Conservation (phyloP, 257 asterid genomes). For the Cordia subcordata region DNA sequence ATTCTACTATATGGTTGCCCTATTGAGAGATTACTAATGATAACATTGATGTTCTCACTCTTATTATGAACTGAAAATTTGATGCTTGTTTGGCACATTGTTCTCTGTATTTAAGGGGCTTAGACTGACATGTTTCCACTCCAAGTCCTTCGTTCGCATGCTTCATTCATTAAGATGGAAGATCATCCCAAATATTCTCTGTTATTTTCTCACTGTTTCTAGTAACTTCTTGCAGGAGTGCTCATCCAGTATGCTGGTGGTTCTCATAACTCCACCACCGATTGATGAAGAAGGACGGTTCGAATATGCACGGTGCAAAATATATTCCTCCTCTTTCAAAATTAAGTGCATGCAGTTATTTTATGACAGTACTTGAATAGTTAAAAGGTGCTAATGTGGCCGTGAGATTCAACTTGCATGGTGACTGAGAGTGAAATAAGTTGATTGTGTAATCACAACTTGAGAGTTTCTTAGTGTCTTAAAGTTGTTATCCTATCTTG, state of each 20-base stretch:
- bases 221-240: constrained; percentile 36
- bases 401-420: too few species aligned
- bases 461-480: too few species aligned
- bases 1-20: too few species aligned
- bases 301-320: constrained; percentile 60
- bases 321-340: not conserved
- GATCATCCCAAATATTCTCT: not conserved
- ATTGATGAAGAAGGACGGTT: constrained; percentile 70
- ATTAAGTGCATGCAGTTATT: not conserved
- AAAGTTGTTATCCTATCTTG: too few species aligned
- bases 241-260: constrained; percentile 53
- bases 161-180: not conserved
- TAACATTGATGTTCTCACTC: too few species aligned
- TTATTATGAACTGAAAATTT: not conserved
- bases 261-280: constrained; percentile 90
- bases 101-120: not conserved
- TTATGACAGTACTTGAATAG: too few species aligned
- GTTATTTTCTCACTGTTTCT: constrained; percentile 17
- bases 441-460: too few species aligned
- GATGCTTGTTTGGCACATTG: not conserved
- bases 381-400: too few species aligned
- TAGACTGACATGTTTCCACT: not conserved
- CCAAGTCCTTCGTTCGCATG: not conserved
- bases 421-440: too few species aligned
- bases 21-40: too few species aligned